phyloP scores from a whole-genome alignment of 2,329 filamentous ascomycete genomes.

The Boeremia lycopersici region DNA sequence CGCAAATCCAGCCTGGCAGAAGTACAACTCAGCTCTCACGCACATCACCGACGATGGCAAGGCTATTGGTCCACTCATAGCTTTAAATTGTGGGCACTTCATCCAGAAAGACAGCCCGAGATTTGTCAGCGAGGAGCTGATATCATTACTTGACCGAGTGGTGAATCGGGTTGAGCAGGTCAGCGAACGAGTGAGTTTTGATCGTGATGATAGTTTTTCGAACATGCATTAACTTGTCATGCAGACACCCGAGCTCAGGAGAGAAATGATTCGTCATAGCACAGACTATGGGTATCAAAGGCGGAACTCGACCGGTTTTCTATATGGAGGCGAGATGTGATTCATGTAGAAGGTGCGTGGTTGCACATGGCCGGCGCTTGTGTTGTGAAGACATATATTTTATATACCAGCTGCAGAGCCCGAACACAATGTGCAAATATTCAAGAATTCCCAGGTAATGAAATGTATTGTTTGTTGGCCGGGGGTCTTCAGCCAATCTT shows the following conservation, averaged over 20 bases:
- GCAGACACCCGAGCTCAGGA: constrained; percentile 13
- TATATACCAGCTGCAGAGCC: not conserved
- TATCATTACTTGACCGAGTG: constrained; percentile 41
- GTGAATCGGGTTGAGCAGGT: constrained; percentile 45
- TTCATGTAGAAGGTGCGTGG: not conserved
- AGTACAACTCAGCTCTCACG: constrained; percentile 60
- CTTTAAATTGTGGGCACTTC: constrained; percentile 60
- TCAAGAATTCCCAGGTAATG: not conserved
- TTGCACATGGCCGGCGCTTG: not conserved
- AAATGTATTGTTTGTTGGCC: too few relatives aligned
- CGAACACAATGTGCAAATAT: not conserved
- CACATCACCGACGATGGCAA: constrained; percentile 51
- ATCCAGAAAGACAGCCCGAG: constrained; percentile 61
- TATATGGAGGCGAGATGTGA: constrained; percentile 11
- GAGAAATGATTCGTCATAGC: constrained; percentile 16
- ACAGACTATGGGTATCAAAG: constrained; percentile 10
- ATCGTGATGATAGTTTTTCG: not conserved
- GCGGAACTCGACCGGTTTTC: not conserved
- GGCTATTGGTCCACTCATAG: constrained; percentile 55
- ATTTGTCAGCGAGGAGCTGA: constrained; percentile 43
- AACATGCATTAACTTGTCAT: not conserved
- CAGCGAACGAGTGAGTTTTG: constrained; percentile 28
- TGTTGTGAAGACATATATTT: not conserved
- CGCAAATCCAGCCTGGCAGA: constrained; percentile 60
- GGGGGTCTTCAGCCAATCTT: too few relatives aligned